A percentile compares a stretch with the other conserved stretches of the same genome.
phyloP scores from a whole-genome alignment of 2,329 filamentous ascomycete genomes.

The Trichoderma sp. region DNA sequence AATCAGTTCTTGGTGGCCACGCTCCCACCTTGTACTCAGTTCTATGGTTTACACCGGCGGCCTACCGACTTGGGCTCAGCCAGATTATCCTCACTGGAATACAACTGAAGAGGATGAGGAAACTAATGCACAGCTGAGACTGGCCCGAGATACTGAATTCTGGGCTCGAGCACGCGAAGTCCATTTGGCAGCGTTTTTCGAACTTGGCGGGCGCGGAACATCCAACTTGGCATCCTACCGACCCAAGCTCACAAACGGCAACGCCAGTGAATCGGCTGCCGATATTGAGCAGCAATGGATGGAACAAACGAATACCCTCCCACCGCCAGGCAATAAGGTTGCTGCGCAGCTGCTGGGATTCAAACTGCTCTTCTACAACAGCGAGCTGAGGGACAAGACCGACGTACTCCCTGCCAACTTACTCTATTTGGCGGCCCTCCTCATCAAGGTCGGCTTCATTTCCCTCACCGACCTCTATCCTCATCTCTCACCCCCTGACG shows the following conservation, averaged over 20 bases:
- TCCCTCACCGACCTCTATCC: slow-evolving; percentile 88
- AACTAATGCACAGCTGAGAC: slow-evolving; percentile 56
- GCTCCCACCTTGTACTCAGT: slow-evolving; percentile 50
- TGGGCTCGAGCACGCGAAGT: slow-evolving; percentile 77
- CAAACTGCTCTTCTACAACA: slow-evolving; percentile 94
- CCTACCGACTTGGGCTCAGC: slow-evolving; percentile 83
- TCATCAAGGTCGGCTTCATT: slow-evolving; percentile 97
- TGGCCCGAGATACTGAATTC: slow-evolving; percentile 71
- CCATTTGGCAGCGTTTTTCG: slow-evolving; percentile 84
- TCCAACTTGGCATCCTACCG: slow-evolving; percentile 58
- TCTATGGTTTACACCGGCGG: slow-evolving; percentile 57
- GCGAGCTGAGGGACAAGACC: slow-evolving; percentile 68
- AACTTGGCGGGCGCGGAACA: slow-evolving; percentile 74
- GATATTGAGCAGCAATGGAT: slow-evolving; percentile 73
- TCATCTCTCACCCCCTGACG: slow-evolving; percentile 84
- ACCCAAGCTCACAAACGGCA: slow-evolving; percentile 41
- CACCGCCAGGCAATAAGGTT: slow-evolving; percentile 82
- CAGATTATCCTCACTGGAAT: slow-evolving; percentile 64
- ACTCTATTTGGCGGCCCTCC: slow-evolving; percentile 84
- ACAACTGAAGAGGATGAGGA: slow-evolving; percentile 69
- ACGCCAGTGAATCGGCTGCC: slow-evolving; percentile 47
- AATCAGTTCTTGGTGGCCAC: slow-evolving; percentile 96
- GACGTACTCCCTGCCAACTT: slow-evolving; percentile 89
- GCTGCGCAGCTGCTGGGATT: slow-evolving; percentile 95
- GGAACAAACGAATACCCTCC: slow-evolving; percentile 74